These are phyloP conservation scores for Chamaecrista fasciculata DNA, from an alignment of 306 rosid species.

Conservation along the genomic window DNA sequence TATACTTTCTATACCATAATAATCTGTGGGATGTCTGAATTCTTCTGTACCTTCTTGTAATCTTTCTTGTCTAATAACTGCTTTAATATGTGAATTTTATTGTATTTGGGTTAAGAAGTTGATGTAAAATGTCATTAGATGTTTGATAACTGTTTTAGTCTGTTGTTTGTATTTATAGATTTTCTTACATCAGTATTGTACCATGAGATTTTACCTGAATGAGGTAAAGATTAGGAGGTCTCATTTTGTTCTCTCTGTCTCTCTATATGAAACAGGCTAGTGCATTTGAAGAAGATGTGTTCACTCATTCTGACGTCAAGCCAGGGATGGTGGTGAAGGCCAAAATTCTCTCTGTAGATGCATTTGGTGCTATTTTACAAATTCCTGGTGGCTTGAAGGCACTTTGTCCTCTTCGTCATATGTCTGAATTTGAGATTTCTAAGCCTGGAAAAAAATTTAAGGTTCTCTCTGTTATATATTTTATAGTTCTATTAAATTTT, in stretches of 20 bases:
- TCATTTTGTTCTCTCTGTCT: constrained; percentile 5
- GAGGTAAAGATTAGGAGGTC: constrained; percentile 24
- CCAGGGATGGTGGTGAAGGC: constrained; percentile 92
- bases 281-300: constrained; percentile 83
- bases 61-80: not conserved
- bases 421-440: constrained; percentile 94
- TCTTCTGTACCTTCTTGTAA: not conserved
- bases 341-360: constrained; percentile 73
- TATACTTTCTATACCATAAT: not conserved
- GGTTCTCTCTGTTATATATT: constrained; percentile 45
- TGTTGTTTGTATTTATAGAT: constrained; percentile 4
- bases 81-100: not conserved
- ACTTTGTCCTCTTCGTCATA: constrained; percentile 85
- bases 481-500: not conserved
- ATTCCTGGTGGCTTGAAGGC: constrained; percentile 98
- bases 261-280: constrained; percentile 58
- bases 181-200: not conserved
- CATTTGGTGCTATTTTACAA: constrained; percentile 90
- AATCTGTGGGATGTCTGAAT: constrained; percentile 6
- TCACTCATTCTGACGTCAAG: constrained; percentile 84
- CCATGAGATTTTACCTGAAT: constrained; percentile 12
- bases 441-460: constrained; percentile 84
- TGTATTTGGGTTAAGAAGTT: not conserved
- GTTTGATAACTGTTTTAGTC: not conserved
- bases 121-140: not conserved